A percentile compares a stretch with the other conserved stretches of the same genome.
Conservation (phyloP, 768 basidiomycete genomes). For the Ramaria sp. region DNA sequence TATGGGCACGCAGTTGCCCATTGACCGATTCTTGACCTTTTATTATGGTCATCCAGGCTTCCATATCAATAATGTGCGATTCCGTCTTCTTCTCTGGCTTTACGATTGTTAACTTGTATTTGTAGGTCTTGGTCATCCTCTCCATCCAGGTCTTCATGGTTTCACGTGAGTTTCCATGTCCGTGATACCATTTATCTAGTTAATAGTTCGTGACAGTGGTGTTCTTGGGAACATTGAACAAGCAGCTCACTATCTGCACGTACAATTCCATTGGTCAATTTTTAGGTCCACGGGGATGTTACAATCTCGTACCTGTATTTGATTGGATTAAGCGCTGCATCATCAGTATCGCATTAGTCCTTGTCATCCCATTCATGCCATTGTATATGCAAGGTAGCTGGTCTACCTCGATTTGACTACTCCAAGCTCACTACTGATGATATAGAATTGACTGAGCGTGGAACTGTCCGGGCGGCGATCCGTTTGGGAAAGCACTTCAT, state of each 20-base stretch:
- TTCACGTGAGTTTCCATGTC: constrained; percentile 47
- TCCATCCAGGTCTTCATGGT: constrained; percentile 94
- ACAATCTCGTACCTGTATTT: constrained; percentile 88
- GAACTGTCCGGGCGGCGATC: constrained; percentile 81
- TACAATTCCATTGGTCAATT: constrained; percentile 66
- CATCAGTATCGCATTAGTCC: constrained; percentile 96
- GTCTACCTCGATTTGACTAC: not conserved
- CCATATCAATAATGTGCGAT: constrained; percentile 88
- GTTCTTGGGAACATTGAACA: constrained; percentile 88
- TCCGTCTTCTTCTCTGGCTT: not conserved
- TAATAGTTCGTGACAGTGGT: constrained; percentile 49
- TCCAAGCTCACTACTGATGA: constrained; percentile 14
- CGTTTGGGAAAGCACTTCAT: constrained; percentile 91
- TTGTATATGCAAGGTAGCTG: constrained; percentile 83
- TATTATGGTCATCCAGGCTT: constrained; percentile 99
- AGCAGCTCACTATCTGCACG: constrained; percentile 66
- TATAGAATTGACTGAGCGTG: constrained; percentile 89
- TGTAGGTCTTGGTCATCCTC: constrained; percentile 73
- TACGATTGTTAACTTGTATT: not conserved
- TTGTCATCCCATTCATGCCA: constrained; percentile 93
- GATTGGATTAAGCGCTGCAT: constrained; percentile 95
- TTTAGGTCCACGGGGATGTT: constrained; percentile 81
- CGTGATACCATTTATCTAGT: constrained; percentile 2
- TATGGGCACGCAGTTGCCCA: constrained; percentile 91
- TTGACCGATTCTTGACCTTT: constrained; percentile 98